Base-by-base conservation (phyloP, 192 early-diverging fungal genomes). In the Mycoemilia scoparia region DNA sequence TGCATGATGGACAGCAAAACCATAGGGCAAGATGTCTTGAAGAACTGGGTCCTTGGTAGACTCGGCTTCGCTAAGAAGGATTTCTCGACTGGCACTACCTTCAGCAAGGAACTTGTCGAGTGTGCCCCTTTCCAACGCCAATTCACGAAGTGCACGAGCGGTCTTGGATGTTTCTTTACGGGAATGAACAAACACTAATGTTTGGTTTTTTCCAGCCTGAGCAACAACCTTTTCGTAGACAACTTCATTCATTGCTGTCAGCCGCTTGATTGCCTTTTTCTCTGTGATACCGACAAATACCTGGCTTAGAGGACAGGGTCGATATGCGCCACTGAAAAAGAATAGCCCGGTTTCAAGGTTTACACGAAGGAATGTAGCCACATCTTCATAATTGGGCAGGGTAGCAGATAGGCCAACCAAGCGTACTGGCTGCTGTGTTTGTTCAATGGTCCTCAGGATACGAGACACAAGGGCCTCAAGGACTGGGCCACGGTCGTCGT, bases 161-260 rank as follows among this genome's bases (percentile, higher is more conserved):
- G 90, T 93, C 48, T 86, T 86, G 18, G 82, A 87, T 1, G 93
- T 97, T 45, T 97, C 93, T 49, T 96, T 97, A 9, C 93, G 76
- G 27, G 90, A 93, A 52, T 97, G 93, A 19, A 87, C 87, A 68
- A 97, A 97, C 16, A 97, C 73, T 24, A 97, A 61, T 5, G 92
- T 77, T 51, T 97, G 93, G 40, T 82, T 81, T 38, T 79, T 71
- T 2, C 56, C 64, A 21, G 77, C 71, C 29, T 86, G 79, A 43
- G 87, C 84, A 53, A 84, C 69, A 5, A 86, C 74, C 51, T 95
- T 96, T n/a, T 86, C 86, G 47, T 92, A 97, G 11, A 71, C 71
- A 34, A 97, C 87, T 45, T 93, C 83, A 58, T 99, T 95, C 89
- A 95, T 93, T 22, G 88, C 70, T 61, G 87, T 76, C 51, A 85